phyloP scores from a whole-genome alignment of 1,284 basidiomycete genomes.

The Leccinum insigne region DNA sequence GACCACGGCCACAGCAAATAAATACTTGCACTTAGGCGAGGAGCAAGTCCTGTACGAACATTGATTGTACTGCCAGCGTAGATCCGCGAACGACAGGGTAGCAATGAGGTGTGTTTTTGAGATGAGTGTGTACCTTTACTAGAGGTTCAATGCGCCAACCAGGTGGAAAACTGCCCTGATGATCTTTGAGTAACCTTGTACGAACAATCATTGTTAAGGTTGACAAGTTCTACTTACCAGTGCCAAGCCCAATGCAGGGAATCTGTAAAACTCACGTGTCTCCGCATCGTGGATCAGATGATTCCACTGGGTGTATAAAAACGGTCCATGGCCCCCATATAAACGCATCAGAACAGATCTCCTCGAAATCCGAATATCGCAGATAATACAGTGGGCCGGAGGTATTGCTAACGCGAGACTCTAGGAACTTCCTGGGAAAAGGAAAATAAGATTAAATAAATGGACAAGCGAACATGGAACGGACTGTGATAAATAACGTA shows the following conservation, averaged over 20 bases:
- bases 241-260: neutral
- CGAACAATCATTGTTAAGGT: neutral
- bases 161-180: neutral
- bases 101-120: neutral
- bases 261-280: neutral
- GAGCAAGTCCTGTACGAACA: neutral
- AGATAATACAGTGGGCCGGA: too few species aligned
- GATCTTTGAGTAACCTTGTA: neutral
- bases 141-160: neutral
- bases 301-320: neutral
- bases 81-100: too few species aligned
- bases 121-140: neutral
- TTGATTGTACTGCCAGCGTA: too few species aligned
- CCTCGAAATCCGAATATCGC: too few species aligned
- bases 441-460: too few species aligned
- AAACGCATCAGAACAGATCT: neutral
- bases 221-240: neutral
- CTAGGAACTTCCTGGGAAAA: too few species aligned
- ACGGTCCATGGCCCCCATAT: neutral
- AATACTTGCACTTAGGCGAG: slow-evolving; percentile 2
- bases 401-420: too few species aligned
- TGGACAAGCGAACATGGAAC: too few species aligned
- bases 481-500: too few species aligned
- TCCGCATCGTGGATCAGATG: neutral
- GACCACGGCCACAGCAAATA: slow-evolving; percentile 3